phyloP scores from a whole-genome alignment of 78 protist species.

The Tieghemostelium lacteum region DNA sequence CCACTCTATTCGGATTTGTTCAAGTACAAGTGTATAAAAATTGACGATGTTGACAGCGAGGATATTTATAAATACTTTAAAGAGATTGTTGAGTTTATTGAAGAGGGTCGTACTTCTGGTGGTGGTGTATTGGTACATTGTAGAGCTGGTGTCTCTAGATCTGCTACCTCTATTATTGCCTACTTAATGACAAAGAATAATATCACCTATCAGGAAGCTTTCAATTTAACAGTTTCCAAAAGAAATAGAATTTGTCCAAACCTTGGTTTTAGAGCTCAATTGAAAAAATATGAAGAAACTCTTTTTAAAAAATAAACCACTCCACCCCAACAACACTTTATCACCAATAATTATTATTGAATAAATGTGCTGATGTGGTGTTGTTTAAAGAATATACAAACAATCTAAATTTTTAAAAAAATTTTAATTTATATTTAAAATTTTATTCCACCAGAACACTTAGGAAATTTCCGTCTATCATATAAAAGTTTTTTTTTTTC shows the following conservation, averaged over 20 bases:
- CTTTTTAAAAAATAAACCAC: too few relatives aligned
- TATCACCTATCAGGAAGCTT: conserved; percentile 31
- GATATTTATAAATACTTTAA: conserved; percentile 35
- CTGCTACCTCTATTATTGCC: conserved; percentile 59
- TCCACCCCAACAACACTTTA: too few relatives aligned
- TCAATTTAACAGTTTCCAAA: conserved; percentile 4
- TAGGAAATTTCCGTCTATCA: too few relatives aligned
- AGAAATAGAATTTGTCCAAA: conserved; percentile 78
- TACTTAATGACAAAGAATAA: conserved; percentile 41
- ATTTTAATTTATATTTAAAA: too few relatives aligned
- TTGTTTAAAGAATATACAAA: too few relatives aligned
- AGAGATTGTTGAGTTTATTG: conserved; percentile 58
- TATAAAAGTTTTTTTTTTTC: too few relatives aligned
- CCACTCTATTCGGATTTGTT: conserved; percentile 54
- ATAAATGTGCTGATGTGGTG: too few relatives aligned
- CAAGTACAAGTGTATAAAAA: conserved; percentile 38
- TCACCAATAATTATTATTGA: too few relatives aligned
- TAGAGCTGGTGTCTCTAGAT: conserved; percentile 70
- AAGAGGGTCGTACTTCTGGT: conserved; percentile 40
- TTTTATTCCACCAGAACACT: too few relatives aligned
- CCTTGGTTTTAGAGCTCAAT: conserved; percentile 30
- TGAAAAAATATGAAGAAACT: conserved; percentile 40
- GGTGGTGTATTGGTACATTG: conserved; percentile 64
- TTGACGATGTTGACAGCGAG: conserved; percentile 65
- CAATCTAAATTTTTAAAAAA: too few relatives aligned